Conservation (phyloP, 2,329 filamentous ascomycete species). For the Exophiala aquamarina region DNA sequence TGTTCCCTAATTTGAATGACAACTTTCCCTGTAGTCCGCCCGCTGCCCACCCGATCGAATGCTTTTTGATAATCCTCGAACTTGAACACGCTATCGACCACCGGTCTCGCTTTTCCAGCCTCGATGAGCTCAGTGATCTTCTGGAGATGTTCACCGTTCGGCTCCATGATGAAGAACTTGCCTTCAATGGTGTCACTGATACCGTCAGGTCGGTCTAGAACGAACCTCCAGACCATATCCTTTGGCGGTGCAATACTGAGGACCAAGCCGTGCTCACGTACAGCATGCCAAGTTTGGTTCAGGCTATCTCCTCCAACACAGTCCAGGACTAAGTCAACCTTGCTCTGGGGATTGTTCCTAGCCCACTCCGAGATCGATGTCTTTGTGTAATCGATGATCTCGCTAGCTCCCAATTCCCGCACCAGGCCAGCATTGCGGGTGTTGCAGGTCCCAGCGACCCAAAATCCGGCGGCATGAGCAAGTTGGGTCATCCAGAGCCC, state of each 20-base stretch:
- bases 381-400: slow-evolving; percentile 41
- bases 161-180: slow-evolving; percentile 43
- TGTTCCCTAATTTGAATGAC: too few species aligned
- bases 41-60: slow-evolving; percentile 39
- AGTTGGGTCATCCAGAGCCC: slow-evolving; percentile 46
- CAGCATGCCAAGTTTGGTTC: slow-evolving; percentile 42
- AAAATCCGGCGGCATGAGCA: slow-evolving; percentile 37
- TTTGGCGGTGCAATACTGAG: slow-evolving; percentile 42
- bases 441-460: slow-evolving; percentile 35
- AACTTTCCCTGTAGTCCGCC: slow-evolving; percentile 45
- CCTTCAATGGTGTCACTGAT: slow-evolving; percentile 17
- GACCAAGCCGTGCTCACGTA: slow-evolving; percentile 37
- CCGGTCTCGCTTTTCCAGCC: slow-evolving; percentile 32
- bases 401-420: slow-evolving; percentile 39
- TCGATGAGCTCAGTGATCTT: slow-evolving; percentile 41
- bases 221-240: slow-evolving; percentile 13
- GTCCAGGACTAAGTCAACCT: slow-evolving; percentile 46
- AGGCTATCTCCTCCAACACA: slow-evolving; percentile 43
- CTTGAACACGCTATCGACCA: slow-evolving; percentile 42
- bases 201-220: slow-evolving; percentile 29
- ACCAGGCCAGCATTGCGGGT: slow-evolving; percentile 40
- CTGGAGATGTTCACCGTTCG: slow-evolving; percentile 37
- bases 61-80: slow-evolving; percentile 41
- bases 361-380: too few species aligned
- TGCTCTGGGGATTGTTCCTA: slow-evolving; percentile 4